Evolutionary conservation across 2,329 filamentous ascomycete species (phyloP).

Genomic region (Paecilomyces dactylethromorphus): DNA sequence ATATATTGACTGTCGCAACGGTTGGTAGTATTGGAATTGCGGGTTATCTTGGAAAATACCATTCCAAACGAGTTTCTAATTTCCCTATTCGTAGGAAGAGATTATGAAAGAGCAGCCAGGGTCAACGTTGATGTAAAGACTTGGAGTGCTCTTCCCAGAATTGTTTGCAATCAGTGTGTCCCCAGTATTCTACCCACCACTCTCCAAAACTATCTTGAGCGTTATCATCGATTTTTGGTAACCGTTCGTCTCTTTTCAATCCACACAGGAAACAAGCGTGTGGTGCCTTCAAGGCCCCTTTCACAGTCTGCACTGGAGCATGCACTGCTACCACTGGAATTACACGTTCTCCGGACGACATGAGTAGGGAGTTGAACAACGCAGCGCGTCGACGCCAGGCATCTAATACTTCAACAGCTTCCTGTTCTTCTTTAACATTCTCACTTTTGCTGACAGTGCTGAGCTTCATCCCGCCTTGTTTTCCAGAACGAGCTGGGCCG

Average conservation of each 20-base stretch:
- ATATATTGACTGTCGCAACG: not conserved
- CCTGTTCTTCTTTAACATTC: constrained; percentile 73
- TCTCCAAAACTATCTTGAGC: constrained; percentile 91
- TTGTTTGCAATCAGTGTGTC: constrained; percentile 68
- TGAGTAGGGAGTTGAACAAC: constrained; percentile 58
- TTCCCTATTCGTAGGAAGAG: not conserved
- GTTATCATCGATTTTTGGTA: constrained; percentile 66
- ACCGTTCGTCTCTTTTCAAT: constrained; percentile 76
- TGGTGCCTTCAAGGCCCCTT: constrained; percentile 66
- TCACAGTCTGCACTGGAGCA: constrained; percentile 60
- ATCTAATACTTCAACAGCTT: constrained; percentile 68
- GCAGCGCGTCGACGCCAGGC: constrained; percentile 73
- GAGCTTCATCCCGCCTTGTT: constrained; percentile 81
- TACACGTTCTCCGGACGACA: constrained; percentile 28
- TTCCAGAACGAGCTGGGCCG: constrained; percentile 63
- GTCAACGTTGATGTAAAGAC: constrained; percentile 61
- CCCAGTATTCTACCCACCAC: constrained; percentile 93
- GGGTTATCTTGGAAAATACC: not conserved
- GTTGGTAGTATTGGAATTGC: not conserved
- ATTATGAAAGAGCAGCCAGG: not conserved
- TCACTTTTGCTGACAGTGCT: constrained; percentile 78
- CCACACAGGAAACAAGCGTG: constrained; percentile 82
- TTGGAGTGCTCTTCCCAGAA: constrained; percentile 79
- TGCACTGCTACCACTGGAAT: constrained; percentile 67
- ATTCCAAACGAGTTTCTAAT: not conserved